Base-by-base conservation (phyloP, 805 yeast species). In the Lipomyces starkeyi region DNA sequence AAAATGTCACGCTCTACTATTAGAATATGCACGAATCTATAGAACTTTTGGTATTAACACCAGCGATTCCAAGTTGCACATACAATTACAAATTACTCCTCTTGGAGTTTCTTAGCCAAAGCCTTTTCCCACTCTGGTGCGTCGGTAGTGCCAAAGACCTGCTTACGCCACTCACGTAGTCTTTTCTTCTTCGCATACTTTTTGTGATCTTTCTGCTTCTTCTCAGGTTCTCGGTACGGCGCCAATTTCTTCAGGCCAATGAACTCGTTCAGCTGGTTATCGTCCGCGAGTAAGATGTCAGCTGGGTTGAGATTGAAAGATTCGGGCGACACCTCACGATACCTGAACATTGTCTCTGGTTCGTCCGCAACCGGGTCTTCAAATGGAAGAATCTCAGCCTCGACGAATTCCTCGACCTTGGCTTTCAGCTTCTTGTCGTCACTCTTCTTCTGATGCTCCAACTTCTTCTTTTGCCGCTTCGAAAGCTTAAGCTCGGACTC, bases 301-400 rank as follows among this genome's bases (percentile, higher is more conserved):
- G 95, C 84, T 0, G 95, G 85, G 0, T 91, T 83, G 60, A 95
- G 83, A 13, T 98, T 98, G 80, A 86, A 95, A 9, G 93, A 81
- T 75, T 95, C 98, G 8, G 99, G 98, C 0, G 97, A 93, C 3
- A 95, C 98, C 74, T 93, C 97, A 74, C 98, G 86, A 77, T 95
- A 95, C 74, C 87, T 88, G 84, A 95, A 94, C 64, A 82, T 47
- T 25, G 58, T 29, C 58, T 59, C 61, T 4, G 63, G 62, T 7
- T 73, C 77, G 49, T 60, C 70, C 65, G 83, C 89, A 68, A 83
- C 89, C 68, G 87, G 90, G 55, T 63, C 72, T 17, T 58, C 69
- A 25, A 54, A 47, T 52, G 86, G 85, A 25, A 86, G 78, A 40
- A 88, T 84, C 73, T 91, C 91, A 43, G 88, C 83, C 62, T 91